Evolutionary conservation across 2,329 filamentous ascomycete genomes (phyloP).

Genomic region (Leptographium galeiforme): DNA sequence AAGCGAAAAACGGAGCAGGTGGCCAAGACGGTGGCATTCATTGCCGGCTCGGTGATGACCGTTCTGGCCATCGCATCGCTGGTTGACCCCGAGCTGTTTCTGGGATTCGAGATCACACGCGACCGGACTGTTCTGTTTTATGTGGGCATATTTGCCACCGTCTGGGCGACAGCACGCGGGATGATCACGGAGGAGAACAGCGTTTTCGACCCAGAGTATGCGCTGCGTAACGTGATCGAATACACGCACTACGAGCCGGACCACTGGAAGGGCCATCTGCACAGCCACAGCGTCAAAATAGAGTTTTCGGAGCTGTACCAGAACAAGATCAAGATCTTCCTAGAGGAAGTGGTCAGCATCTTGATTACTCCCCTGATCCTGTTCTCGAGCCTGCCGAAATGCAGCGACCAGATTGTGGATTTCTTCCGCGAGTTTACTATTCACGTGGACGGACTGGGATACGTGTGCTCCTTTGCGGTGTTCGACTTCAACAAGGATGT

Average conservation of each 20-base stretch:
- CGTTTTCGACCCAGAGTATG: constrained; percentile 85
- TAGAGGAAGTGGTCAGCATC: constrained; percentile 86
- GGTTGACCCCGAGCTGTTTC: constrained; percentile 80
- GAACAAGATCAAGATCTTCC: constrained; percentile 78
- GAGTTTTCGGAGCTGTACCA: constrained; percentile 90
- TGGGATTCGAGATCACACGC: constrained; percentile 81
- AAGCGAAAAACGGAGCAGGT: constrained; percentile 86
- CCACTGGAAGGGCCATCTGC: constrained; percentile 80
- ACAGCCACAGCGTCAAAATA: constrained; percentile 81
- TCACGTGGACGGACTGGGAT: constrained; percentile 88
- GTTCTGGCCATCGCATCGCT: constrained; percentile 74
- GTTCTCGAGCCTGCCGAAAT: constrained; percentile 72
- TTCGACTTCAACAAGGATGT: constrained; percentile 89
- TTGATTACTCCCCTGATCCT: constrained; percentile 83
- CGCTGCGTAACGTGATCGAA: constrained; percentile 75
- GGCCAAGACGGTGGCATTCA: constrained; percentile 73
- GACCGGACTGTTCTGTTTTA: constrained; percentile 88
- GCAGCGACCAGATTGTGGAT: constrained; percentile 85
- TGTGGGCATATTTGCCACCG: constrained; percentile 64
- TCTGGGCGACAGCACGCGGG: constrained; percentile 74
- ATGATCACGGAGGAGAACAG: constrained; percentile 76
- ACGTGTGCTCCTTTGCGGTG: constrained; percentile 93
- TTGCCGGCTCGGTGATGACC: constrained; percentile 73
- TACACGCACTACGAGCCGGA: constrained; percentile 86
- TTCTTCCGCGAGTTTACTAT: constrained; percentile 98